Evolutionary conservation across 306 rosid species (phyloP), one percentile per base, ranked within the genome.

Genomic region (Hippophae tibetana): DNA sequence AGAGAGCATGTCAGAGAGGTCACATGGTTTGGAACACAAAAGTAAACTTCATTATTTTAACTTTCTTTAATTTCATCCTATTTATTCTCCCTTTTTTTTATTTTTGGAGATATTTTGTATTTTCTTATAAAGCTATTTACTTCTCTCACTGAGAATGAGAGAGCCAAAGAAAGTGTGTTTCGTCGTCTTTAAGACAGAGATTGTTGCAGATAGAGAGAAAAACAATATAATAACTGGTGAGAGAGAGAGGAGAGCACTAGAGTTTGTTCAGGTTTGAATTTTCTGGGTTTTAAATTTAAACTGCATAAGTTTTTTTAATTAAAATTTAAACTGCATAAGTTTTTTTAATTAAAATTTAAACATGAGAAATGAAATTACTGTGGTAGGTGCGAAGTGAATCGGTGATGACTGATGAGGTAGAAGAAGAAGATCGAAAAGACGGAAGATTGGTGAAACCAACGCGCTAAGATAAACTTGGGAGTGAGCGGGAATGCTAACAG

Each of bases 401-500:
- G 38, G 38, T 31, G 38, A 31, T 31, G 38, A 31, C 4, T 31
- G 38, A 31, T 31, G 38, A 31, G 38, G 38, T 31, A 31, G 38
- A 31, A 31, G 38, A 31, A 31, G 38, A 18, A 18, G 23, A 18
- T 18, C 1, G 23, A 18, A 18, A 18, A 18, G 23, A 18, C 23
- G 23, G 23, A 18, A 18, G 23, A 18, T 18, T 43, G 49, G 69
- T 54, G 78, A 70, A 42, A 64, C 58, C 74, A 61, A 65, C 38
- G 71, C 82, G 74, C 79, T 68, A 79, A 69, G 61, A 52, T 40
- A 65, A 66, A 60, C 63, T 69, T 42, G 68, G 66, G 65, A 56
- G 31, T 70, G 86, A 92, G 96, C 98, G 96, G 96, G 98, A 87
- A 85, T 82, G 67, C 76, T 83, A 64, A 81, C 71, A 76, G 65